phyloP scores from a whole-genome alignment of 2,329 filamentous ascomycete genomes.

The Colletotrichum brevisporum region DNA sequence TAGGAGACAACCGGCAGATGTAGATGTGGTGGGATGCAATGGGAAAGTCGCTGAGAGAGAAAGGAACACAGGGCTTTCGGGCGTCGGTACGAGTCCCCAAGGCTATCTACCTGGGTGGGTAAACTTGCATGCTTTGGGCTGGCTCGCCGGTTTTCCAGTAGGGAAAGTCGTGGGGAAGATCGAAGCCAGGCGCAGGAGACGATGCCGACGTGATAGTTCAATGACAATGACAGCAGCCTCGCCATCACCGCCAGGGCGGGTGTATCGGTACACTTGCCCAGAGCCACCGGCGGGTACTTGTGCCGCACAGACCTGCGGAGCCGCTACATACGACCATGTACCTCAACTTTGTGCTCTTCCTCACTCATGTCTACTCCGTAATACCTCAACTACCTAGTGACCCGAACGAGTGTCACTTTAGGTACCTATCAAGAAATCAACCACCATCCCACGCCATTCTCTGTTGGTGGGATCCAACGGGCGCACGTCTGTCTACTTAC shows the following conservation, averaged over 20 bases:
- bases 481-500: neutral
- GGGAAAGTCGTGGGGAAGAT: conserved; percentile 18
- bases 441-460: conserved; percentile 16
- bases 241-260: neutral
- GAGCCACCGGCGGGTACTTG: neutral
- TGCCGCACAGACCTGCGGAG: neutral
- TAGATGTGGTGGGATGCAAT: too few species aligned
- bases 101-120: neutral
- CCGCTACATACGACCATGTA: conserved; percentile 7
- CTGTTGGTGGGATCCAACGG: conserved; percentile 15
- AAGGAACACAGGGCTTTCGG: too few species aligned
- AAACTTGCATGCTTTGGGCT: conserved; percentile 2
- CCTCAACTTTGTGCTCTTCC: neutral
- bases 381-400: neutral
- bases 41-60: too few species aligned
- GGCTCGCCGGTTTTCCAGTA: neutral
- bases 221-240: conserved; percentile 18
- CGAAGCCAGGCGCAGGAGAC: neutral
- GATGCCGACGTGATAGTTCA: conserved; percentile 17
- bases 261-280: conserved; percentile 6
- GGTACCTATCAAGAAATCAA: conserved; percentile 22
- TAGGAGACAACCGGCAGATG: neutral
- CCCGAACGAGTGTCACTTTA: conserved; percentile 4
- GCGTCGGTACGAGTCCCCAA: too few species aligned
- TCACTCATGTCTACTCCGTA: neutral